A percentile compares a stretch with the other conserved stretches of the same genome.
These are phyloP conservation scores for Escovopsis weberi DNA, from an alignment of 2,329 filamentous ascomycete genomes.

Conservation along the genomic window DNA sequence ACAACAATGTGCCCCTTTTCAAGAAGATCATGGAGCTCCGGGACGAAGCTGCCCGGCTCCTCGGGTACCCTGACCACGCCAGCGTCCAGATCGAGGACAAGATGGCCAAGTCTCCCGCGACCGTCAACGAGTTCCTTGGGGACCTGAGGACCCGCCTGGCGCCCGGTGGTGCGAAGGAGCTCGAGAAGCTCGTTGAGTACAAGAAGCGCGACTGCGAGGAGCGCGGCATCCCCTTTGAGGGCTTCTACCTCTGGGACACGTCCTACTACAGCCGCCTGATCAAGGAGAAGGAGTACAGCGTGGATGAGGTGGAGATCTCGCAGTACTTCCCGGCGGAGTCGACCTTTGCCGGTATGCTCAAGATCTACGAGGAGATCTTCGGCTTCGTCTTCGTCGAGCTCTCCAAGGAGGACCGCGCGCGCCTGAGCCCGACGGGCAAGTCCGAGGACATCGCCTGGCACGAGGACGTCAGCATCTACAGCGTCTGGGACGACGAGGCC, in stretches of 20 bases:
- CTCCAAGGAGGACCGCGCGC: constrained; percentile 47
- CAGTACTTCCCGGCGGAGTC: constrained; percentile 71
- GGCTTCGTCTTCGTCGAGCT: constrained; percentile 67
- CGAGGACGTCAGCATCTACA: constrained; percentile 68
- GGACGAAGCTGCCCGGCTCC: constrained; percentile 61
- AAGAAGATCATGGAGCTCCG: constrained; percentile 59
- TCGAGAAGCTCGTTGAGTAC: constrained; percentile 52
- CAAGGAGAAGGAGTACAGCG: constrained; percentile 65
- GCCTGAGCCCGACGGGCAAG: constrained; percentile 51
- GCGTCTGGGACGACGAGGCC: constrained; percentile 63
- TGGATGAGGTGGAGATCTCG: constrained; percentile 66
- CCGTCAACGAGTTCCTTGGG: constrained; percentile 56
- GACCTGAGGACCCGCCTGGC: constrained; percentile 54
- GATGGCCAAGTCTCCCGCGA: constrained; percentile 67
- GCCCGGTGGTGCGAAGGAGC: constrained; percentile 57
- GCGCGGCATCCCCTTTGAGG: constrained; percentile 44
- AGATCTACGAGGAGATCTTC: constrained; percentile 72
- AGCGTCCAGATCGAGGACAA: constrained; percentile 65
- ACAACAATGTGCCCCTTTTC: constrained; percentile 59
- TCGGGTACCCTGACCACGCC: constrained; percentile 66
- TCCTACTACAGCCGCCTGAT: constrained; percentile 68
- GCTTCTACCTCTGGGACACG: constrained; percentile 73
- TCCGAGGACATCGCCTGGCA: constrained; percentile 67
- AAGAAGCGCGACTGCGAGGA: constrained; percentile 56
- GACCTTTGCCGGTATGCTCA: constrained; percentile 63